Evolutionary conservation across 2,329 filamentous ascomycete genomes (phyloP).

Genomic region (Colletotrichum australisinense): DNA sequence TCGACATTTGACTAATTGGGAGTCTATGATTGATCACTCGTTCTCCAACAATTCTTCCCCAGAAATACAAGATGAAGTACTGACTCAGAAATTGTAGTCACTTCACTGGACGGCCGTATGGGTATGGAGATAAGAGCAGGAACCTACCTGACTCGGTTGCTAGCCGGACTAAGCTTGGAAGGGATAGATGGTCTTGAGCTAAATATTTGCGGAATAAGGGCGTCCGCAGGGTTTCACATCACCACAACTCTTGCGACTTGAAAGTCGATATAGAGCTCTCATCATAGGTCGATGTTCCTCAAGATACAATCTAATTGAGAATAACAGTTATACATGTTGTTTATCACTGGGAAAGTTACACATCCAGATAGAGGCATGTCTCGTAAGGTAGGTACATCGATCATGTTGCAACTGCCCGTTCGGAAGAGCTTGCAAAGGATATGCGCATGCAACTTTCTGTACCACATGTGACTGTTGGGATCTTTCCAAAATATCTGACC

Average conservation of each 20-base stretch:
- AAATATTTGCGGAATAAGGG: not conserved
- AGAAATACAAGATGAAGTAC: not conserved
- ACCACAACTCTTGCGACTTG: not conserved
- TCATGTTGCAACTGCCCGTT: too few species aligned
- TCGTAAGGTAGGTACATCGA: too few species aligned
- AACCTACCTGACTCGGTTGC: not conserved
- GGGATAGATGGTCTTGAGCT: not conserved
- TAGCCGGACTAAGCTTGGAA: not conserved
- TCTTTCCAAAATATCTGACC: too few species aligned
- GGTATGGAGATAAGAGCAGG: not conserved
- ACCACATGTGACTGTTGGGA: too few species aligned
- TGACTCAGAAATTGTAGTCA: not conserved
- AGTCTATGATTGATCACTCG: not conserved
- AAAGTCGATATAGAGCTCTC: not conserved
- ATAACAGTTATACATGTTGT: too few species aligned
- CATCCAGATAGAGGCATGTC: too few species aligned
- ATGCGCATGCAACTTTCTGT: too few species aligned
- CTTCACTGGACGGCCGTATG: not conserved
- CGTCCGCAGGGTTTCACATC: not conserved
- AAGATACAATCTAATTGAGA: too few species aligned
- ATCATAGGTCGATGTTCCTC: too few species aligned
- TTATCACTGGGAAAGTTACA: too few species aligned
- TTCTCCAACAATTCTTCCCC: not conserved
- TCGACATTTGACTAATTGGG: not conserved
- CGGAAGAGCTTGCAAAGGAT: too few species aligned